Evolutionary conservation across 306 rosid genomes (phyloP).

Genomic region (Lathyrus sativus): DNA sequence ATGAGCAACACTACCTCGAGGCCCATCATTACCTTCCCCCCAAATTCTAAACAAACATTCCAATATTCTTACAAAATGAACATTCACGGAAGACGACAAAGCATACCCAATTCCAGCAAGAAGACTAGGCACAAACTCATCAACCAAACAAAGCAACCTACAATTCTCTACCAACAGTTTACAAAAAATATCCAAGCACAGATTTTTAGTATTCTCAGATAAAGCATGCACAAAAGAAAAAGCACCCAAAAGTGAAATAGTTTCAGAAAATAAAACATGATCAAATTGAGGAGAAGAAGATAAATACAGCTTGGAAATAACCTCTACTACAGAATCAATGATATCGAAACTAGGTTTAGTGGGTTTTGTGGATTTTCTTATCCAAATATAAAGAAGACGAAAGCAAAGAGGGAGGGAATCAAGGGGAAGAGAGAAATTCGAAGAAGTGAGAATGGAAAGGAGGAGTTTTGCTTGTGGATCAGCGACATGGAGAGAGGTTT

Average conservation of each 20-base stretch:
- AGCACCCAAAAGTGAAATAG: too few relatives aligned
- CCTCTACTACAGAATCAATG: conserved; percentile 52
- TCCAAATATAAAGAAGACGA: conserved; percentile 77
- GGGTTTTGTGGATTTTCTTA: conserved; percentile 70
- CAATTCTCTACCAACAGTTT: conserved; percentile 11
- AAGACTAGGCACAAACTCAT: conserved; percentile 56
- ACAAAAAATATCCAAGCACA: conserved; percentile 43
- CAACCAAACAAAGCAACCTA: neutral
- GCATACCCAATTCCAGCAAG: too few relatives aligned
- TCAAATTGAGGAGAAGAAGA: conserved; percentile 41
- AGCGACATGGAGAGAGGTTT: conserved; percentile 71
- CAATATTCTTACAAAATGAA: too few relatives aligned
- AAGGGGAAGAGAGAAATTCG: conserved; percentile 49
- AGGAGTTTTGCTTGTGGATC: conserved; percentile 83
- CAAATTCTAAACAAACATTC: conserved; percentile 29
- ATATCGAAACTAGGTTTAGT: conserved; percentile 53
- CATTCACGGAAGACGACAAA: too few relatives aligned
- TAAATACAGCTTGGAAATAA: conserved; percentile 41
- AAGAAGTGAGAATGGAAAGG: conserved; percentile 60
- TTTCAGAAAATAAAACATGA: too few relatives aligned
- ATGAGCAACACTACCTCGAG: conserved; percentile 50
- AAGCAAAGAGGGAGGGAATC: conserved; percentile 58
- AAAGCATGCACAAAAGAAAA: conserved; percentile 37
- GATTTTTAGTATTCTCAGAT: too few relatives aligned
- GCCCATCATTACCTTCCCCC: conserved; percentile 56